A percentile compares a stretch with the other conserved stretches of the same genome.
phyloP scores from a whole-genome alignment of 768 basidiomycete species.

The Suillus subaureus region DNA sequence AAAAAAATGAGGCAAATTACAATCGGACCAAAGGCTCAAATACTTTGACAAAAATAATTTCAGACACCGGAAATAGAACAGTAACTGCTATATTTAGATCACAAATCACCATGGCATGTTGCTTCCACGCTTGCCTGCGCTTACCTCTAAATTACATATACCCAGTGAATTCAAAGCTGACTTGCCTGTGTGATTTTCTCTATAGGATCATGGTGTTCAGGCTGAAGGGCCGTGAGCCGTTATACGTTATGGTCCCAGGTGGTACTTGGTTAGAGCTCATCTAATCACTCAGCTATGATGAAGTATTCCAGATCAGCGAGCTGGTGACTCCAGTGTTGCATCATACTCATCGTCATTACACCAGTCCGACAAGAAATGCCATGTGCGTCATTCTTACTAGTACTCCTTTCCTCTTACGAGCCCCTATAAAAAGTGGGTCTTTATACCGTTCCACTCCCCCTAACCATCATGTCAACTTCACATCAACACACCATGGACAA shows the following conservation, averaged over 20 bases:
- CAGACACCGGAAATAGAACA: constrained; percentile 8
- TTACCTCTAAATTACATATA: too few species aligned
- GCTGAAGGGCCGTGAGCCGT: too few species aligned
- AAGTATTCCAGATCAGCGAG: background rate
- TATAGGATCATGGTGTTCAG: too few species aligned
- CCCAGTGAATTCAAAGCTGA: too few species aligned
- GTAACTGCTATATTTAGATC: background rate
- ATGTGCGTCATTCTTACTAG: background rate
- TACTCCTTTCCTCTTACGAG: background rate
- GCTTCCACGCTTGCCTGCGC: too few species aligned
- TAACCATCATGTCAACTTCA: background rate
- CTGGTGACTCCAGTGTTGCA: background rate
- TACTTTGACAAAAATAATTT: constrained; percentile 7
- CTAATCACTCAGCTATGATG: background rate
- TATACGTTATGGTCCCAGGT: too few species aligned
- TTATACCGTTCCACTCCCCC: background rate
- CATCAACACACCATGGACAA: constrained; percentile 53
- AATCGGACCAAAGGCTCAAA: background rate
- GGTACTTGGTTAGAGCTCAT: too few species aligned
- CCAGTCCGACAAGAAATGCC: too few species aligned
- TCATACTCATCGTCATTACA: background rate
- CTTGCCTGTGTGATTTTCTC: too few species aligned
- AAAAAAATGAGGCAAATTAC: background rate
- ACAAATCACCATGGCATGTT: too few species aligned
- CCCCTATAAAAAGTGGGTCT: background rate